Evolutionary conservation across 345 rosid genomes (phyloP), one percentile per base, ranked within the genome.

Genomic region (Arabis alpina): DNA sequence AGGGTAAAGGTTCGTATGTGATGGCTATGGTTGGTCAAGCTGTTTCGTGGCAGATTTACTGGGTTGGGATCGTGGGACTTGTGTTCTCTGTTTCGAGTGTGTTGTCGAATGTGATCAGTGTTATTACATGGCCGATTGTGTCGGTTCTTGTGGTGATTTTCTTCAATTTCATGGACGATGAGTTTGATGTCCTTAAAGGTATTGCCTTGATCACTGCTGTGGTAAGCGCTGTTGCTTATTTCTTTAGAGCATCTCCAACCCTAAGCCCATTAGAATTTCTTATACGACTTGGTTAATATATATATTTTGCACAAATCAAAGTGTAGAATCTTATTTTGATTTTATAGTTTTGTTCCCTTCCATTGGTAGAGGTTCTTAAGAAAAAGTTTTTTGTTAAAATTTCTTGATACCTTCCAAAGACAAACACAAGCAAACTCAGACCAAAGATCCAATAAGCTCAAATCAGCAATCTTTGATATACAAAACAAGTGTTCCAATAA

Each of bases 21-120:
- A 69, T 76, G 75, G 37, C 27, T 49, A 64, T 76, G 79, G 61
- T 70, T 23, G 79, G 79, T 3, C 66, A 76, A 64, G 79, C 71
- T 15, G 67, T 76, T 24, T 49, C 71, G 23, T 76, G 79, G 79
- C 75, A 76, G 66, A 0, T 70, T 7, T 76, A 70, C 25, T 76
- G 79, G 79, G 79, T 76, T 0, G 79, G 79, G n/a, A 69, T 76
- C 13, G 79, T 76, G 10, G 79, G 79, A 4, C 74, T 76, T 2
- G 60, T 76, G 1, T 76, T 23, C 70, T 69, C 70, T 4, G 79
- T 69, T 24, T 75, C 74, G 51, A 47, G 48, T 12, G 54, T 75
- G 59, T 62, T 75, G 30, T 54, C 79, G 15, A 69, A 75, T 6
- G 70, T 75, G 48, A 69, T 75, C 41, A 76, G 43, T 6, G 79